Evolutionary conservation across 495 filamentous ascomycete genomes (phyloP).

Genomic region (Amorphotheca resinae): DNA sequence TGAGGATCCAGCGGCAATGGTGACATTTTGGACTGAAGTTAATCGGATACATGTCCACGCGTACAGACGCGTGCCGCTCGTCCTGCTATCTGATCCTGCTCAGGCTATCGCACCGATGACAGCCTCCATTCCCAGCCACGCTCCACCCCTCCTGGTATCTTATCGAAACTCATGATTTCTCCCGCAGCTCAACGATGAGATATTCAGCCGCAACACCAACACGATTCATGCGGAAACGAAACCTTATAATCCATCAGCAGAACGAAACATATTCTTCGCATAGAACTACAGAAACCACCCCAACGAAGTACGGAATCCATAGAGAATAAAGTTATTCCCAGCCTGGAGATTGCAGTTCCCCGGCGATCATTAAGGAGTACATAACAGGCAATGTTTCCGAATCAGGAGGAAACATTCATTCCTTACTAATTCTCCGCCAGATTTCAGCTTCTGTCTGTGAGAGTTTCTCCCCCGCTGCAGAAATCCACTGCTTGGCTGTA

Average conservation of each 20-base stretch:
- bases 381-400: background rate
- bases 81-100: background rate
- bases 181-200: conserved; percentile 8
- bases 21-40: conserved; percentile 6
- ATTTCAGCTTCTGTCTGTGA: conserved; percentile 41
- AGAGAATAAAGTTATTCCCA: too few relatives aligned
- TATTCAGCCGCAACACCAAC: conserved; percentile 1
- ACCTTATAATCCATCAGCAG: conserved; percentile 3
- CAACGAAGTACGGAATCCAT: too few relatives aligned
- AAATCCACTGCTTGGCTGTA: conserved; percentile 38
- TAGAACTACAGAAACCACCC: conserved; percentile 1
- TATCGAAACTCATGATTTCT: conserved; percentile 14
- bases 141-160: conserved; percentile 2
- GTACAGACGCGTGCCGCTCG: background rate
- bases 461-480: conserved; percentile 37
- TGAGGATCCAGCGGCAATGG: conserved; percentile 12
- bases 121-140: background rate
- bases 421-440: conserved; percentile 41
- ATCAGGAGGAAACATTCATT: conserved; percentile 3
- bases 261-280: too few relatives aligned
- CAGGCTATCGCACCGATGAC: conserved; percentile 1
- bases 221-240: conserved; percentile 15
- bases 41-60: too few relatives aligned
- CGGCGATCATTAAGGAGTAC: too few relatives aligned
- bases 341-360: too few relatives aligned